Evolutionary conservation across 2,329 filamentous ascomycete genomes (phyloP), one percentile per base, ranked within the genome.

Genomic region (Paraphaeosphaeria sporulosa): DNA sequence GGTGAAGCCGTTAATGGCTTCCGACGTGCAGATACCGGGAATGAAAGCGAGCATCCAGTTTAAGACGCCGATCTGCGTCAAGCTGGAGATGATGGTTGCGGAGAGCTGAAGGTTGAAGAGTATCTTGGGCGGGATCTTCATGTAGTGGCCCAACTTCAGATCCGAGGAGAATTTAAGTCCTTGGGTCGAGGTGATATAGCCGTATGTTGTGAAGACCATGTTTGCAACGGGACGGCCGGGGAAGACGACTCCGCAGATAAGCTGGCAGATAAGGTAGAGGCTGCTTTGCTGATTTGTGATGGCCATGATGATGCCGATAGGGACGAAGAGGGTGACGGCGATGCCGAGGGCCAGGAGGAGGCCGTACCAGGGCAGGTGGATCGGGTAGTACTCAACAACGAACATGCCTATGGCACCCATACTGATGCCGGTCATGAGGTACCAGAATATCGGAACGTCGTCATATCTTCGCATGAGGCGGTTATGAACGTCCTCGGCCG

Each of bases 201-300:
- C 92, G 74, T 95, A 96, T 0, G 92, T 95, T 50, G 94, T 92
- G 70, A 96, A 96, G 38, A 96, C 91, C 93, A 96, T 96, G 77
- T 96, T 95, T 53, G 92, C 93, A 12, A 96, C 91, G 1, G 93
- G 93, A 1, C 90, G 89, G 30, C 93, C 93, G 0, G 92, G 92
- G 74, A 96, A 96, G 17, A 93, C 83, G 53, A 86, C 88, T 56
- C 93, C 93, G 64, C 91, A 94, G 64, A 95, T 89, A 59, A 96
- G 85, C 77, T 95, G 92, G 75, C 92, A 94, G 69, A 95, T 91
- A 38, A 95, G 85, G 75, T 94, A 95, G 66, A 94, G 92, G 76
- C 89, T 92, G 77, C 89, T 92, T 76, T 95, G 91, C 74, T 94
- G 92, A 75, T 95, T 96, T 10, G 93, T 96, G 66, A 96, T 92